Percentiles rank a stretch among this genome's conserved stretches.
phyloP scores from a whole-genome alignment of 1,139 yeast species.

The Komagataea norvegica region DNA sequence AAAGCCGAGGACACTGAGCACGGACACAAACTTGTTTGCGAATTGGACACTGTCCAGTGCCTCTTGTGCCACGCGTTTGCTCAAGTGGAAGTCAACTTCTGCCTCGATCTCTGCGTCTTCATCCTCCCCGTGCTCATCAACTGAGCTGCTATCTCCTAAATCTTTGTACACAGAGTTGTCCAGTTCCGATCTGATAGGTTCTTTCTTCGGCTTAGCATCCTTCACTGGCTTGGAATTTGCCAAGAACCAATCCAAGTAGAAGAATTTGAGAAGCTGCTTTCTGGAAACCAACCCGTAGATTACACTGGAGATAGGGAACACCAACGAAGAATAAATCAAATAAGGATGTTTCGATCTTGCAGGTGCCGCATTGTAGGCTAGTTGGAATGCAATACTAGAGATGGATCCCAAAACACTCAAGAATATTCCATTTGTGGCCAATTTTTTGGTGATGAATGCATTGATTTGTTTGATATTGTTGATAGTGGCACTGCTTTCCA shows the following conservation, averaged over 20 bases:
- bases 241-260: constrained; percentile 7
- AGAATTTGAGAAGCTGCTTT: constrained; percentile 12
- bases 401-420: constrained; percentile 26
- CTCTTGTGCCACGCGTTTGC: constrained; percentile 13
- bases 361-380: constrained; percentile 31
- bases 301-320: constrained; percentile 27
- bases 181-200: constrained; percentile 20
- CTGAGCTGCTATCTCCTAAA: constrained; percentile 21
- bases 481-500: constrained; percentile 10
- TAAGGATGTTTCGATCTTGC: constrained; percentile 31
- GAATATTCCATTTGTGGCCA: constrained; percentile 24
- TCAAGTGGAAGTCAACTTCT: constrained; percentile 25
- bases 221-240: constrained; percentile 1
- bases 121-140: constrained; percentile 17
- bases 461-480: constrained; percentile 9
- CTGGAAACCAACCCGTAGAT: constrained; percentile 14
- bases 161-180: constrained; percentile 27
- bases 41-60: constrained; percentile 15
- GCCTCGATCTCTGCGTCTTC: constrained; percentile 22
- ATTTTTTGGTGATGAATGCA: constrained; percentile 15
- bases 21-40: constrained; percentile 17
- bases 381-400: constrained; percentile 28
- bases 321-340: constrained; percentile 30
- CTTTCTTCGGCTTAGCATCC: constrained; percentile 10
- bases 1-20: constrained; percentile 20